These are phyloP conservation scores for Pichia sp. DNA, from an alignment of 1,139 yeast species.

Conservation along the genomic window DNA sequence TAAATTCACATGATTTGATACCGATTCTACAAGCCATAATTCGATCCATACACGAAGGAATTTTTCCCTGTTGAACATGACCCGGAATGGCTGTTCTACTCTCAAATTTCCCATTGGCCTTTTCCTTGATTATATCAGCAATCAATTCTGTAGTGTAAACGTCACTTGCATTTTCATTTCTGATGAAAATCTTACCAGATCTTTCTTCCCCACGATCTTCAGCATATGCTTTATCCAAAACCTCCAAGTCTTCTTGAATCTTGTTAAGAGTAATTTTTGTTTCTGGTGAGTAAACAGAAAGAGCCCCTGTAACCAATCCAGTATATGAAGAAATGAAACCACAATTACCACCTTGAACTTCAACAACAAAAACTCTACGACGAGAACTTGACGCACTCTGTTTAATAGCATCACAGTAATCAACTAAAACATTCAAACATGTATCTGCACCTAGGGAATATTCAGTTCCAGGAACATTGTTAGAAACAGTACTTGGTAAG, in stretches of 20 bases:
- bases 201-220: slow-evolving; percentile 74
- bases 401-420: slow-evolving; percentile 90
- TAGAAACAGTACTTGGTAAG: slow-evolving; percentile 93
- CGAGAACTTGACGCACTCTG: slow-evolving; percentile 94
- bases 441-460: slow-evolving; percentile 92
- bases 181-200: slow-evolving; percentile 65
- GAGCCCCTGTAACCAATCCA: slow-evolving; percentile 88
- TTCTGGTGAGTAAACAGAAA: slow-evolving; percentile 91
- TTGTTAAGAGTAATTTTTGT: slow-evolving; percentile 66
- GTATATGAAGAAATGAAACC: slow-evolving; percentile 88
- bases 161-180: slow-evolving; percentile 62
- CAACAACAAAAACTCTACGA: slow-evolving; percentile 91
- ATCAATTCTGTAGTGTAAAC: slow-evolving; percentile 60
- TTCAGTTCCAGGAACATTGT: slow-evolving; percentile 96
- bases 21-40: slow-evolving; percentile 65
- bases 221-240: slow-evolving; percentile 59
- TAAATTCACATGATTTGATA: slow-evolving; percentile 59
- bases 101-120: slow-evolving; percentile 60
- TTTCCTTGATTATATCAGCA: slow-evolving; percentile 61
- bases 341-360: slow-evolving; percentile 94
- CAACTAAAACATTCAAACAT: slow-evolving; percentile 81
- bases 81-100: slow-evolving; percentile 77
- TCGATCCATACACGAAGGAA: slow-evolving; percentile 75
- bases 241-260: slow-evolving; percentile 68
- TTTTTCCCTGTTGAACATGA: slow-evolving; percentile 76